Evolutionary conservation across 768 basidiomycete species (phyloP).

Genomic region (Auriscalpium orientale): DNA sequence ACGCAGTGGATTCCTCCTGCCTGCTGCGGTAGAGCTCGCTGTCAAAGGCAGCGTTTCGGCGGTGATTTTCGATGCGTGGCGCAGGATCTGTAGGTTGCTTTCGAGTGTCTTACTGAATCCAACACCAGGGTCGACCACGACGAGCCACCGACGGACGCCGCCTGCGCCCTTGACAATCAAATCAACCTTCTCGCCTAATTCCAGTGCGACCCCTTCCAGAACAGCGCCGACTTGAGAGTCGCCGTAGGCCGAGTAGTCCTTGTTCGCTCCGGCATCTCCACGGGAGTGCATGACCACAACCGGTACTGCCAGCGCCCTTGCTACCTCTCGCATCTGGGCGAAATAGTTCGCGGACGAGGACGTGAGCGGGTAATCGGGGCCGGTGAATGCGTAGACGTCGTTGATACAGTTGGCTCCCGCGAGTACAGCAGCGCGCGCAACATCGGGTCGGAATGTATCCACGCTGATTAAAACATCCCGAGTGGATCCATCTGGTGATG

Average conservation of each 20-base stretch:
- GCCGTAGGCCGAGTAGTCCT: conserved; percentile 46
- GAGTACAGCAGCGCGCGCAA: conserved; percentile 63
- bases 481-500: conserved; percentile 13
- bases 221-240: conserved; percentile 42
- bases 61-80: conserved; percentile 39
- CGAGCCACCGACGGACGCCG: conserved; percentile 80
- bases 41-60: conserved; percentile 24
- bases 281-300: conserved; percentile 93
- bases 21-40: conserved; percentile 6
- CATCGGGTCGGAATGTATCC: conserved; percentile 82
- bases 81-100: conserved; percentile 66
- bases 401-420: conserved; percentile 93
- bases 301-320: conserved; percentile 61
- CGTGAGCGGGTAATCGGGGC: conserved; percentile 39
- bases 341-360: conserved; percentile 32
- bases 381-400: conserved; percentile 80
- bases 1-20: conserved; percentile 39
- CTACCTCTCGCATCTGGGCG: conserved; percentile 55
- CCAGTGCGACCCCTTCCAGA: conserved; percentile 57
- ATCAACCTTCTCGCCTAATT: conserved; percentile 66
- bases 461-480: conserved; percentile 57
- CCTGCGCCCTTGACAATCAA: conserved; percentile 55
- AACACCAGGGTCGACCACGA: conserved; percentile 86
- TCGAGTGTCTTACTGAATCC: conserved; percentile 87
- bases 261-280: conserved; percentile 72